Percentiles rank a stretch among this genome's conserved stretches.
Conservation (phyloP, 1,139 yeast species). For the Magnusiomyces suaveolens region DNA sequence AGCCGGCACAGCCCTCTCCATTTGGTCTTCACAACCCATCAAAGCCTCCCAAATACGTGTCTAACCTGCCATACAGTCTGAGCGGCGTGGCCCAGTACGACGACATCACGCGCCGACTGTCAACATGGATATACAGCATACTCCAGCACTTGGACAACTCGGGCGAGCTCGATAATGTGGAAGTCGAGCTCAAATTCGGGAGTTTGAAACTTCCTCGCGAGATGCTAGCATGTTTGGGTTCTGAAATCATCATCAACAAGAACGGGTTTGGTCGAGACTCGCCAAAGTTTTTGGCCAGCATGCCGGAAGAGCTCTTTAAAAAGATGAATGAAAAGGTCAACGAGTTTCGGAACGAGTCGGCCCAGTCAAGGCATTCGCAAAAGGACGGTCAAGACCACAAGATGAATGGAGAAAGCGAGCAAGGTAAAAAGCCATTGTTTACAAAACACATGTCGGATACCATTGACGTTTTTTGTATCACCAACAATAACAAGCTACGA, state of each 20-base stretch:
- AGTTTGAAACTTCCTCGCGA: background rate
- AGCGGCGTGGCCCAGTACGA: background rate
- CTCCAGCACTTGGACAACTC: background rate
- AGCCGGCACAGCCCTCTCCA: background rate
- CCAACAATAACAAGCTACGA: background rate
- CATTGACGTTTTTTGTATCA: background rate
- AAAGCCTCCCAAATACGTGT: background rate
- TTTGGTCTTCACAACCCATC: background rate
- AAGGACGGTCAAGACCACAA: background rate
- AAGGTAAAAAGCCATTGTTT: background rate
- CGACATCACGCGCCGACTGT: background rate
- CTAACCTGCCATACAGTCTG: background rate
- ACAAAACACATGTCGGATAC: background rate
- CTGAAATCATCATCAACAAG: background rate
- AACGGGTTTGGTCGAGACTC: background rate
- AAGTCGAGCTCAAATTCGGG: background rate
- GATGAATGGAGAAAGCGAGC: background rate
- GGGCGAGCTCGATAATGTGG: background rate
- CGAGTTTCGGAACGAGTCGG: background rate
- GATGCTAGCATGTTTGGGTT: background rate
- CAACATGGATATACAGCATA: background rate
- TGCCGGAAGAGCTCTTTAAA: background rate
- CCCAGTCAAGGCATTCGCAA: background rate
- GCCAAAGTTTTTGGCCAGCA: background rate
- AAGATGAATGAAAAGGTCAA: background rate